phyloP scores from a whole-genome alignment of 2,329 filamentous ascomycete species.

The Beauveria pseudobassiana region DNA sequence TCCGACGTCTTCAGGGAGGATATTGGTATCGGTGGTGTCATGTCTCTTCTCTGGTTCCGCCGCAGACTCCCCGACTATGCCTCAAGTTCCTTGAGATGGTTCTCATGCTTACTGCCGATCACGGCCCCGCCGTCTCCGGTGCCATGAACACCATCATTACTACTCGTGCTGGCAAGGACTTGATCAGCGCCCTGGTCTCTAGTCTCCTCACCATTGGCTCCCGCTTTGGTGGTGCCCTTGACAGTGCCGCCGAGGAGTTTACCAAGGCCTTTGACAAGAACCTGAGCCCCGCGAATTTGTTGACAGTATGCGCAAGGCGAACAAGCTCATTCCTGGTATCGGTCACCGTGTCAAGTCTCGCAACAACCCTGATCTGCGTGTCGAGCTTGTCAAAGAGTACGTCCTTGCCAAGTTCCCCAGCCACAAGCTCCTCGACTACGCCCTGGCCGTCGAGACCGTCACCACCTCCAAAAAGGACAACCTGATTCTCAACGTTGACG shows the following conservation, averaged over 20 bases:
- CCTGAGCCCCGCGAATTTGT: conserved; percentile 98
- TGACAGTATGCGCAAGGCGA: conserved; percentile 97
- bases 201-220: conserved; percentile 98
- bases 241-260: conserved; percentile 97
- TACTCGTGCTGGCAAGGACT: conserved; percentile 96
- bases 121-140: conserved; percentile 97
- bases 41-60: conserved; percentile 99
- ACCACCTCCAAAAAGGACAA: conserved; percentile 99
- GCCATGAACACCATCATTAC: conserved; percentile 99
- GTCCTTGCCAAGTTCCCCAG: conserved; percentile 95
- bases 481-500: conserved; percentile 98
- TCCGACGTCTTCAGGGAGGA: conserved; percentile 99
- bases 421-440: conserved; percentile 98
- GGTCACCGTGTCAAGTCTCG: conserved; percentile 99
- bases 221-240: conserved; percentile 95
- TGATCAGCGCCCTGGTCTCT: conserved; percentile 90
- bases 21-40: conserved; percentile 98
- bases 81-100: conserved; percentile 99
- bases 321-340: conserved; percentile 99
- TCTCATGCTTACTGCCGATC: conserved; percentile 98
- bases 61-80: conserved; percentile 92
- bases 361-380: conserved; percentile 99
- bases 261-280: conserved; percentile 97
- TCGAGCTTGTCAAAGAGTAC: conserved; percentile 99
- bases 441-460: conserved; percentile 92